These are phyloP conservation scores for Penicillium sp. DNA, from an alignment of 2,329 filamentous ascomycete genomes.

Conservation along the genomic window DNA sequence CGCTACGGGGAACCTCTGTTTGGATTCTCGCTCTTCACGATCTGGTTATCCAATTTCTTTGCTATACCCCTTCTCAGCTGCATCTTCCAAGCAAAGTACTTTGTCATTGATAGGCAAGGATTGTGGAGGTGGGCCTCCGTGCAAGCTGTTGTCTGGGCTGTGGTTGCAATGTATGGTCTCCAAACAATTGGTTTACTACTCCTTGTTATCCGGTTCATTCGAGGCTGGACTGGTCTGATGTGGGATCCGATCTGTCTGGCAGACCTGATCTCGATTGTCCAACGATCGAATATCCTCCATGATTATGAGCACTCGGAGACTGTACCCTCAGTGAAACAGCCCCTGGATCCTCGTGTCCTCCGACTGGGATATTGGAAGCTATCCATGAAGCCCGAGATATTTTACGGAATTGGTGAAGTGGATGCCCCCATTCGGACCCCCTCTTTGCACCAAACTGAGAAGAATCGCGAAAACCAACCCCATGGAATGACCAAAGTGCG, in stretches of 20 bases:
- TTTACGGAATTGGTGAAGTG: constrained; percentile 78
- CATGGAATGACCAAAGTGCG: constrained; percentile 43
- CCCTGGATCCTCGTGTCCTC: constrained; percentile 64
- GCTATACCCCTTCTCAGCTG: constrained; percentile 81
- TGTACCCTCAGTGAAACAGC: constrained; percentile 53
- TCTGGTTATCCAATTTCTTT: constrained; percentile 76
- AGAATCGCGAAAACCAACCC: constrained; percentile 37
- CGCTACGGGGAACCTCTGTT: constrained; percentile 71
- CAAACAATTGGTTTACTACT: constrained; percentile 64
- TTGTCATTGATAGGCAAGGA: constrained; percentile 62
- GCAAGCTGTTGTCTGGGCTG: constrained; percentile 77
- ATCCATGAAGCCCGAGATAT: constrained; percentile 69
- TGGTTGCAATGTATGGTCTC: constrained; percentile 75
- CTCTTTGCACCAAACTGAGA: constrained; percentile 40
- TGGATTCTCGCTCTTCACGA: constrained; percentile 68
- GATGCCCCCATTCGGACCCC: constrained; percentile 58
- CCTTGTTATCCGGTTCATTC: constrained; percentile 69
- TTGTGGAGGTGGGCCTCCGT: constrained; percentile 81
- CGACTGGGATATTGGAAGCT: constrained; percentile 87
- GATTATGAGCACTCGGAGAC: constrained; percentile 75
- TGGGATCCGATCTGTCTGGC: constrained; percentile 87
- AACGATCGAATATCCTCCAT: constrained; percentile 76
- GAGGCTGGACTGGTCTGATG: constrained; percentile 73
- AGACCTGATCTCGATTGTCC: constrained; percentile 78
- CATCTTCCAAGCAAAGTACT: constrained; percentile 71